Conservation (phyloP, 805 yeast species). For the Teunomyces panamensis region DNA sequence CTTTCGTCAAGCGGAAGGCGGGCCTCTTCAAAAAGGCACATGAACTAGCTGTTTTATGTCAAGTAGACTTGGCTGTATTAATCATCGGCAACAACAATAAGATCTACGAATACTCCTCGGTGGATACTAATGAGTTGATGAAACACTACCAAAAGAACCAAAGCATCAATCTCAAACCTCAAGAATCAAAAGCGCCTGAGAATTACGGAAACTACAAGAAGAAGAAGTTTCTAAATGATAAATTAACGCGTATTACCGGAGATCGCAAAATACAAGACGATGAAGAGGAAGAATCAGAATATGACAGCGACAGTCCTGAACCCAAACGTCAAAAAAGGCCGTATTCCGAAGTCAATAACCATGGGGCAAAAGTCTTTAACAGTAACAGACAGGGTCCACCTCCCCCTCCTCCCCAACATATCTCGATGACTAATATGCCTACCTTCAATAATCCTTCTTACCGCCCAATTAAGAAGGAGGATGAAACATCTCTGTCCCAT, state of each 20-base stretch:
- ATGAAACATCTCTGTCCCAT: constrained; percentile 2
- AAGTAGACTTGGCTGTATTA: constrained; percentile 88
- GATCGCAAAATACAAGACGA: constrained; percentile 6
- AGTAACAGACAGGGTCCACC: constrained; percentile 3
- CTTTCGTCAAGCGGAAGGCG: constrained; percentile 91
- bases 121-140: constrained; percentile 45
- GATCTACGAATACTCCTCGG: constrained; percentile 80
- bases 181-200: constrained; percentile 62
- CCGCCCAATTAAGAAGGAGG: constrained; percentile 4
- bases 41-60: constrained; percentile 84
- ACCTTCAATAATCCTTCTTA: constrained; percentile 14
- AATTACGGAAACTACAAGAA: constrained; percentile 63
- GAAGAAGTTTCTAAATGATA: constrained; percentile 24
- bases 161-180: constrained; percentile 22
- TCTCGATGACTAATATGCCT: constrained; percentile 10
- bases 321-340: constrained; percentile 29
- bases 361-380: constrained; percentile 4
- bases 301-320: constrained; percentile 32
- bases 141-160: constrained; percentile 12
- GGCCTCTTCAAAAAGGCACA: constrained; percentile 88
- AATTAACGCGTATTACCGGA: constrained; percentile 9
- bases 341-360: constrained; percentile 5
- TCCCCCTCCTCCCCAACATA: constrained; percentile 8
- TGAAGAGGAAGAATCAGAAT: constrained; percentile 31
- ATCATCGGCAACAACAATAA: constrained; percentile 81